Evolutionary conservation across 306 rosid genomes (phyloP).

Genomic region (Dryas octopetala): DNA sequence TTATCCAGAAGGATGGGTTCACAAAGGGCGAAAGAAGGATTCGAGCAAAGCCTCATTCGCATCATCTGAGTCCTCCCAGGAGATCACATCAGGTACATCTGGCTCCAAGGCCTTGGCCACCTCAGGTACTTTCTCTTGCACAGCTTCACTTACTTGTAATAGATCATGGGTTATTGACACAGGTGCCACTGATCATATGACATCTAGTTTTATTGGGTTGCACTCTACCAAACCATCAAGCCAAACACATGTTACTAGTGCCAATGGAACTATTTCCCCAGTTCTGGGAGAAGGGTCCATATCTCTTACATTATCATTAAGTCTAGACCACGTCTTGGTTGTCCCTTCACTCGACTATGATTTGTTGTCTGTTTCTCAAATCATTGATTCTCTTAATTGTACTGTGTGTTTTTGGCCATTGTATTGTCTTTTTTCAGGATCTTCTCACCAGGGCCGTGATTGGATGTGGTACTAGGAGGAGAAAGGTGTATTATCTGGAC

Average conservation of each 20-base stretch:
- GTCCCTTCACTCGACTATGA: neutral
- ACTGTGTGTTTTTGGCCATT: no score
- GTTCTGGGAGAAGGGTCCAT: neutral
- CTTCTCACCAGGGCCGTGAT: no score
- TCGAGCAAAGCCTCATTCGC: neutral
- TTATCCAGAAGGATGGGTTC: neutral
- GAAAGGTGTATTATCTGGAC: no score
- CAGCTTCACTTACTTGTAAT: no score
- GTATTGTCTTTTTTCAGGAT: no score
- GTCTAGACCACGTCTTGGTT: no score
- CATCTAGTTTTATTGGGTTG: neutral
- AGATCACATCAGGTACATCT: neutral
- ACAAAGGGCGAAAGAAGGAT: neutral
- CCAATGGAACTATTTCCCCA: neutral
- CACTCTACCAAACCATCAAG: neutral
- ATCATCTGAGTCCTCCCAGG: neutral
- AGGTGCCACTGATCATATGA: neutral
- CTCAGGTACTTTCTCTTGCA: slow-evolving; percentile 4
- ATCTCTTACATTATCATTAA: slow-evolving; percentile 6
- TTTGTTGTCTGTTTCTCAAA: neutral
- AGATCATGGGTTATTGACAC: slow-evolving; percentile 1
- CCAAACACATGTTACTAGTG: neutral
- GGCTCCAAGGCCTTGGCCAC: slow-evolving; percentile 13
- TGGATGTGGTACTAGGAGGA: no score
- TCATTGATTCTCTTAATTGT: slow-evolving; percentile 3